phyloP scores from a whole-genome alignment of 371 early-diverging fungal species.

The Mucor circinelloides region DNA sequence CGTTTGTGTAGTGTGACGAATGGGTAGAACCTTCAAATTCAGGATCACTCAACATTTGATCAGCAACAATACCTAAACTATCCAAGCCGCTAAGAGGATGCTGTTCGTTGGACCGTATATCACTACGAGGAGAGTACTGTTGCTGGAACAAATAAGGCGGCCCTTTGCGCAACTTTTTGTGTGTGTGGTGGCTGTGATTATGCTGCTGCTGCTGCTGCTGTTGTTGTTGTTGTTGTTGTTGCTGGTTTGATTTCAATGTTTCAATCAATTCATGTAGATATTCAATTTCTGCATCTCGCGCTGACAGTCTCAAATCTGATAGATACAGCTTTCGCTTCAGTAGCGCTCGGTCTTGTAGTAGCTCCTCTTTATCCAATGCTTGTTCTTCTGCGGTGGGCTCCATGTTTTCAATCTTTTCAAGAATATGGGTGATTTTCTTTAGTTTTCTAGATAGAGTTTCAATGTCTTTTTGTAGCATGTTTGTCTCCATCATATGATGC shows the following conservation, averaged over 20 bases:
- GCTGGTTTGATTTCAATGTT: conserved; percentile 17
- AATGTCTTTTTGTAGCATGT: conserved; percentile 30
- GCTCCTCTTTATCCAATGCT: conserved; percentile 24
- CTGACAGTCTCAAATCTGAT: conserved; percentile 42
- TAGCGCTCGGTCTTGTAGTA: conserved; percentile 33
- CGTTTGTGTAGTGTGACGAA: neutral
- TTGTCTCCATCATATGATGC: conserved; percentile 26
- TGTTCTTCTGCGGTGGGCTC: conserved; percentile 26
- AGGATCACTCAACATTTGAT: conserved; percentile 40
- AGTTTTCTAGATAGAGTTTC: conserved; percentile 26
- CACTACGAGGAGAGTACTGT: conserved; percentile 47
- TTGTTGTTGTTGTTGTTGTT: neutral
- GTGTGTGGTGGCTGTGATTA: neutral
- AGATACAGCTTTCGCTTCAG: conserved; percentile 40
- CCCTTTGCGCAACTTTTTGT: conserved; percentile 21
- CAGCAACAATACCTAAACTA: conserved; percentile 38
- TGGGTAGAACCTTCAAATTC: conserved; percentile 18
- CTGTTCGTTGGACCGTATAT: conserved; percentile 23
- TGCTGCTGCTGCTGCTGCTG: conserved; percentile 9
- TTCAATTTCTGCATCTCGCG: conserved; percentile 49
- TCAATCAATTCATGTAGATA: conserved; percentile 37
- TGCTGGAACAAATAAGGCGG: conserved; percentile 53
- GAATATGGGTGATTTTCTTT: conserved; percentile 25
- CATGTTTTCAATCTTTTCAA: conserved; percentile 38
- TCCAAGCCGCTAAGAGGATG: conserved; percentile 30